Base-by-base conservation (phyloP, 2,329 filamentous ascomycete species). In the Fusarium sororula region DNA sequence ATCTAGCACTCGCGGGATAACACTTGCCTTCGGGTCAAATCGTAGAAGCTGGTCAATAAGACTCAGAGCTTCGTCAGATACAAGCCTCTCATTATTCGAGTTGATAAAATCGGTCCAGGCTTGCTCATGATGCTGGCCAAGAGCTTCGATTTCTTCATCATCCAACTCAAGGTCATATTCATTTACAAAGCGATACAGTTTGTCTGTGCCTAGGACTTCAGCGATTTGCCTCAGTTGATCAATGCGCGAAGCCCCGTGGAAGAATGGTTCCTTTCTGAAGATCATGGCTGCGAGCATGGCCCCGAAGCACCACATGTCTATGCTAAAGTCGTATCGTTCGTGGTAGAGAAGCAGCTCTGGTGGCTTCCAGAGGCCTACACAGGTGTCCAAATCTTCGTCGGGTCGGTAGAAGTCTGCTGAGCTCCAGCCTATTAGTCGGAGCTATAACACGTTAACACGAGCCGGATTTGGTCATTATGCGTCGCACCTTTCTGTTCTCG, bases 231-330 rank as follows among this genome's bases (percentile, higher is more conserved):
- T 95, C 12, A 99, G 89, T 83, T 99, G 96, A 81, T 99, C 96
- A 7, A 94, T 94, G 83, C 98, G 98, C 84, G 94, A 98, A 84
- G 95, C 94, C 63, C 96, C 96, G 79, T 98, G 96, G 88, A 99
- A 99, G 85, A 98, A 99, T 1, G 96, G 96, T 81, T 98, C 96
- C 83, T 98, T 98, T 80, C 96, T 90, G 87, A 99, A 99, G 81
- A 98, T 98, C 96, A 99, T 98, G 24, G 95, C 97, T 0, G 96
- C 96, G 80, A 98, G 98, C 96, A 99, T 99, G 75, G 96, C 95
- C 30, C 96, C 96, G 38, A 98, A 86, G 62, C 94, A 97, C 96
- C 96, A 99, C 95, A 99, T 98, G 81, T 99, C 96, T 57, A 99
- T 88, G 63, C 95, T 98, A 86, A 98, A 98, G 84, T 98, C 96